Evolutionary conservation across 768 basidiomycete species (phyloP).

Genomic region (Auricularia sp.): DNA sequence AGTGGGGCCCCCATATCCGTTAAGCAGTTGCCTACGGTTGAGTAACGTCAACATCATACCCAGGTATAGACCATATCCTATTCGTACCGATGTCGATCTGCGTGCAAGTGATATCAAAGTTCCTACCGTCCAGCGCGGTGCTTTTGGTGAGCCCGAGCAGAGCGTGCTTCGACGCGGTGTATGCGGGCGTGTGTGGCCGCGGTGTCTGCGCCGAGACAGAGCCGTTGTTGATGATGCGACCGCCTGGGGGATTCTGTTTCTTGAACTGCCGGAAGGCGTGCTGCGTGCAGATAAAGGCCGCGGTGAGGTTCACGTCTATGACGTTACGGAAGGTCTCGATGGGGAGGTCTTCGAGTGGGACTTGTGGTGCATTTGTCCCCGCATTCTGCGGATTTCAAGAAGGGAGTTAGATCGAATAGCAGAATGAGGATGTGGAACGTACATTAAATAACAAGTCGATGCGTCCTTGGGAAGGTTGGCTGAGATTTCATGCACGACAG

Average conservation of each 20-base stretch:
- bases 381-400: background rate
- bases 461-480: background rate
- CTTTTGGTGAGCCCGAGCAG: constrained; percentile 67
- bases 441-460: background rate
- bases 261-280: constrained; percentile 71
- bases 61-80: background rate
- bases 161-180: constrained; percentile 75
- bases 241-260: constrained; percentile 58
- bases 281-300: constrained; percentile 64
- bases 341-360: constrained; percentile 49
- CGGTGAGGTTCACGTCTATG: constrained; percentile 62
- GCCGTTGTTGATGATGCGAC: constrained; percentile 78
- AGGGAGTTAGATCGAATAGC: background rate
- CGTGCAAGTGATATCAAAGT: constrained; percentile 61
- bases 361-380: background rate
- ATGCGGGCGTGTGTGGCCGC: constrained; percentile 51
- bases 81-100: constrained; percentile 70
- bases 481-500: background rate
- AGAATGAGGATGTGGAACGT: background rate
- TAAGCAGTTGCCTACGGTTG: constrained; percentile 50
- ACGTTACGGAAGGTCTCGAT: constrained; percentile 54
- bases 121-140: constrained; percentile 66
- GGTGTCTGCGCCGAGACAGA: constrained; percentile 65
- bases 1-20: constrained; percentile 46
- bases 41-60: background rate